These are phyloP conservation scores for Trametes gibbosa DNA, from an alignment of 768 basidiomycete species.

Conservation along the genomic window DNA sequence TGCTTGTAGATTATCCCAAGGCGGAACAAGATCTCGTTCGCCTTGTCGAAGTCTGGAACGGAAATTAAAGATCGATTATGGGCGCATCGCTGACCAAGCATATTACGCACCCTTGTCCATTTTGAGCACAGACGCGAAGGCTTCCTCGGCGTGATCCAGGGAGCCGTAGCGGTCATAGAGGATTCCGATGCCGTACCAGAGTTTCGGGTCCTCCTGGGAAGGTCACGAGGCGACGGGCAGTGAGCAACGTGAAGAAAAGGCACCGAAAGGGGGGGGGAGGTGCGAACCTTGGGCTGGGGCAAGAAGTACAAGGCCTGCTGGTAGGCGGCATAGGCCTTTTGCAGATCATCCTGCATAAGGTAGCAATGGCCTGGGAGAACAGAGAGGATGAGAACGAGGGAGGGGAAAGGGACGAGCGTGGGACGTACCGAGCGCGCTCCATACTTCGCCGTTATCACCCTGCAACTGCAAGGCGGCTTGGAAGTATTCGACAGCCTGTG, in stretches of 20 bases:
- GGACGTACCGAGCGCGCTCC: slow-evolving; percentile 85
- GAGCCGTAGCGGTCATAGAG: slow-evolving; percentile 98
- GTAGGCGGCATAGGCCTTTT: slow-evolving; percentile 97
- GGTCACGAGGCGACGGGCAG: slow-evolving; percentile 11
- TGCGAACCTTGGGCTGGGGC: slow-evolving; percentile 84
- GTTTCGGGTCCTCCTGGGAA: slow-evolving; percentile 94
- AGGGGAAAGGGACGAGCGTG: slow-evolving; percentile 16
- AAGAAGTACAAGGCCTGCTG: slow-evolving; percentile 96
- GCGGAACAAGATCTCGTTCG: slow-evolving; percentile 97
- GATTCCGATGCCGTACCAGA: slow-evolving; percentile 99
- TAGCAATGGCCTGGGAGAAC: slow-evolving; percentile 80
- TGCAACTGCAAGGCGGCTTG: slow-evolving; percentile 87
- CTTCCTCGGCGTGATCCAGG: slow-evolving; percentile 98
- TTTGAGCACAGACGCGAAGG: slow-evolving; percentile 90
- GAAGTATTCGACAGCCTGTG: slow-evolving; percentile 93
- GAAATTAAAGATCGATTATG: slow-evolving; percentile 10
- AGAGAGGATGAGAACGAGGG: slow-evolving; percentile 17
- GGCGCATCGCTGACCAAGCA: slow-evolving; percentile 10
- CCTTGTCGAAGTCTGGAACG: slow-evolving; percentile 89
- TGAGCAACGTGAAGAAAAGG: slow-evolving; percentile 6
- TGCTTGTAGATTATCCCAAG: slow-evolving; percentile 99
- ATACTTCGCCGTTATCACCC: slow-evolving; percentile 97
- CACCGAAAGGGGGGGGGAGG: neutral
- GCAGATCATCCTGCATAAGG: slow-evolving; percentile 98
- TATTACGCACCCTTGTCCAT: slow-evolving; percentile 87